These are phyloP conservation scores for Gentiana straminea DNA, from an alignment of 257 asterid species.

Conservation along the genomic window DNA sequence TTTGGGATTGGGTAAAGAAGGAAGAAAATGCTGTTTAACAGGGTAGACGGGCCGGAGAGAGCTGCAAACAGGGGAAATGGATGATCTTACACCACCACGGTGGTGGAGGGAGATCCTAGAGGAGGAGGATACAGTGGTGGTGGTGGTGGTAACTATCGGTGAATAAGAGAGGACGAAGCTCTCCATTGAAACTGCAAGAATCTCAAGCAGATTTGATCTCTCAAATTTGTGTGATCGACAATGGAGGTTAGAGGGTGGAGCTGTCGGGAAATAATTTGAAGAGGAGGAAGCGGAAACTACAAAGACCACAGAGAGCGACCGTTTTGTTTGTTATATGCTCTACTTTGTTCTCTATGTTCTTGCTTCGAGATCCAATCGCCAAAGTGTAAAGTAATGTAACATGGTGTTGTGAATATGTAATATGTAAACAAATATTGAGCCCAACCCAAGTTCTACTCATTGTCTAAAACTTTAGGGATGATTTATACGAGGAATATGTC, in stretches of 20 bases:
- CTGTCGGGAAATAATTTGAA: neutral
- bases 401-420: too few species aligned
- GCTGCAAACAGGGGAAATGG: constrained; percentile 10
- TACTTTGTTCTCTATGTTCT: too few species aligned
- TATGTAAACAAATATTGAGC: too few species aligned
- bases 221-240: neutral
- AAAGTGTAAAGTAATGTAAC: too few species aligned
- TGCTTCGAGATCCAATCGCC: too few species aligned
- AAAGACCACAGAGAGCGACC: constrained; percentile 13
- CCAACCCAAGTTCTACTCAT: too few species aligned
- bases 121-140: constrained; percentile 28
- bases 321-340: constrained; percentile 1
- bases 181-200: constrained; percentile 35
- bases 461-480: too few species aligned
- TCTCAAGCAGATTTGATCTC: too few species aligned
- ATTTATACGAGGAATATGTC: too few species aligned
- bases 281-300: constrained; percentile 20
- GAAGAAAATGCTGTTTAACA: constrained; percentile 6
- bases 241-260: neutral
- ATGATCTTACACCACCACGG: constrained; percentile 18
- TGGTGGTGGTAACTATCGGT: constrained; percentile 18
- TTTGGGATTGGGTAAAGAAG: constrained; percentile 5
- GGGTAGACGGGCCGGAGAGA: too few species aligned
- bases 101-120: constrained; percentile 31
- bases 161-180: constrained; percentile 54